These are phyloP conservation scores for Diaporthe citriasiana DNA, from an alignment of 2,329 filamentous ascomycete genomes.

Conservation along the genomic window DNA sequence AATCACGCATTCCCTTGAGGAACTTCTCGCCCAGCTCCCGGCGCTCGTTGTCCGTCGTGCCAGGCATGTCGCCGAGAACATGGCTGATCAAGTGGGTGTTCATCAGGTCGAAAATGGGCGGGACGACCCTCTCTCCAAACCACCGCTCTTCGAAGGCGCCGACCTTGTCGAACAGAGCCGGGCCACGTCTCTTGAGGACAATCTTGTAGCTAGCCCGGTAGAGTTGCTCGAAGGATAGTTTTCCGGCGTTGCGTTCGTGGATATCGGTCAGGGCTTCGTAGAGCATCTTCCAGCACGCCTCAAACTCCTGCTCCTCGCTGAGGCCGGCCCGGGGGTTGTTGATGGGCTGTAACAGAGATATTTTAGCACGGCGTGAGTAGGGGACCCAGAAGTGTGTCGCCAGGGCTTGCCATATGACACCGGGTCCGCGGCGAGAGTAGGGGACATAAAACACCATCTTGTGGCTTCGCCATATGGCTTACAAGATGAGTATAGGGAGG, in stretches of 20 bases:
- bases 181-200: slow-evolving; percentile 88
- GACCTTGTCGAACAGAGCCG: slow-evolving; percentile 84
- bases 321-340: slow-evolving; percentile 24
- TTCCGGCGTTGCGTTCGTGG: slow-evolving; percentile 90
- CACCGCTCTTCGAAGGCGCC: slow-evolving; percentile 85
- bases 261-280: slow-evolving; percentile 86
- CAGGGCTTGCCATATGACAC: neutral
- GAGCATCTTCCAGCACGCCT: slow-evolving; percentile 85
- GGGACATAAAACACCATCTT: neutral
- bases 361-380: neutral
- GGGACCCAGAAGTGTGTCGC: neutral
- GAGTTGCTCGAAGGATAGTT: slow-evolving; percentile 93
- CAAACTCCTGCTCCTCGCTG: slow-evolving; percentile 80
- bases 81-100: slow-evolving; percentile 74
- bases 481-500: neutral
- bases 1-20: slow-evolving; percentile 79
- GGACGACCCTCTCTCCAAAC: slow-evolving; percentile 81
- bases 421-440: neutral
- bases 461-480: neutral
- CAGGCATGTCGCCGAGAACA: slow-evolving; percentile 68
- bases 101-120: slow-evolving; percentile 78
- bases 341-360: slow-evolving; percentile 46
- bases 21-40: slow-evolving; percentile 87
- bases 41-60: slow-evolving; percentile 81
- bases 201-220: slow-evolving; percentile 96